phyloP scores from a whole-genome alignment of 1,139 yeast genomes.

The Kodamaea plutei region DNA sequence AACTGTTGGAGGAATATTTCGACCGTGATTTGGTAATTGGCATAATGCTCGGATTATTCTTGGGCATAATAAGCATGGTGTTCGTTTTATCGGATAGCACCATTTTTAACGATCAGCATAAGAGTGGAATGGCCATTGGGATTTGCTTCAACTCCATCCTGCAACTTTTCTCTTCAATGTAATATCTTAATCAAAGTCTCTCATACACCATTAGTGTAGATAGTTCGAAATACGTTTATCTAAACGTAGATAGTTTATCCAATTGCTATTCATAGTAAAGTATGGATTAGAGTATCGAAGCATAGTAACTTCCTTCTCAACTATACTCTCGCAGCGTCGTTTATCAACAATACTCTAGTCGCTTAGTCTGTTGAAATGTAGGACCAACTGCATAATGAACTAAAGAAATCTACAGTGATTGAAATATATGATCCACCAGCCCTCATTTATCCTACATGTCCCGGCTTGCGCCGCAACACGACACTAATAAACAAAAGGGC shows the following conservation, averaged over 20 bases:
- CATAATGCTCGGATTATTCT: conserved; percentile 54
- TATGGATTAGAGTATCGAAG: too few species aligned
- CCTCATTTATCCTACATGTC: conserved; percentile 37
- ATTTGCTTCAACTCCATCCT: conserved; percentile 41
- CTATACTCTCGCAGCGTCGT: too few species aligned
- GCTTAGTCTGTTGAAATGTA: too few species aligned
- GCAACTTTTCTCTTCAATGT: background rate
- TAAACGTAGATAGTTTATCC: too few species aligned
- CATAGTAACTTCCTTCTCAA: too few species aligned
- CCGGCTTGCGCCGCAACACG: conserved; percentile 11
- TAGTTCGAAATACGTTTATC: too few species aligned
- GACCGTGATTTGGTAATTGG: conserved; percentile 58
- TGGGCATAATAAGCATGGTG: conserved; percentile 60
- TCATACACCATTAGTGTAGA: too few species aligned
- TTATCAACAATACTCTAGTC: too few species aligned
- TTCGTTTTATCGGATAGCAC: conserved; percentile 53
- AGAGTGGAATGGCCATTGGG: conserved; percentile 62
- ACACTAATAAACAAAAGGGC: conserved; percentile 39
- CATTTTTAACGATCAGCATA: conserved; percentile 53
- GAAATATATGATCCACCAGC: conserved; percentile 50
- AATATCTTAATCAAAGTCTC: too few species aligned
- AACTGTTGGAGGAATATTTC: conserved; percentile 27
- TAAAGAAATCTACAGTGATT: too few species aligned
- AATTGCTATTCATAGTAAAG: too few species aligned
- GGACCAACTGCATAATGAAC: too few species aligned